These are phyloP conservation scores for Kuraishia ogatae DNA, from an alignment of 805 yeast genomes.

Conservation along the genomic window DNA sequence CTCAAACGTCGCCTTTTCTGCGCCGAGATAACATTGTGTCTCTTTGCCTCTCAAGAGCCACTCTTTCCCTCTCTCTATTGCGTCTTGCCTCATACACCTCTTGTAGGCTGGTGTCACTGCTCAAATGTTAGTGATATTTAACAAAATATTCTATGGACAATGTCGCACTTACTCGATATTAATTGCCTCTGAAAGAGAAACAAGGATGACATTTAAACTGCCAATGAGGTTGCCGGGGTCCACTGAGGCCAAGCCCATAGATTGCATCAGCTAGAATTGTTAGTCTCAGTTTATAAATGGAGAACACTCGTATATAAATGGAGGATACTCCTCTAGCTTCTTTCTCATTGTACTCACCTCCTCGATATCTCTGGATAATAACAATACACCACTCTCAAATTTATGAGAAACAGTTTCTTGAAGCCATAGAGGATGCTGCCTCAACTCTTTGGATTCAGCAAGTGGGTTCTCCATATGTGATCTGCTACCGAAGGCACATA, in stretches of 20 bases:
- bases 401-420: conserved; percentile 31
- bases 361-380: conserved; percentile 38
- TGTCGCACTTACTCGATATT: neutral
- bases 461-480: conserved; percentile 42
- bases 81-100: too few relatives aligned
- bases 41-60: too few relatives aligned
- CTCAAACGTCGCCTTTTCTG: too few relatives aligned
- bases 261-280: conserved; percentile 15
- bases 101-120: too few relatives aligned
- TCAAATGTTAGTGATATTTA: too few relatives aligned
- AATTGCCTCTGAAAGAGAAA: conserved; percentile 7
- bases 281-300: neutral
- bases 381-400: conserved; percentile 40
- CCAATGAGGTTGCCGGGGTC: conserved; percentile 23
- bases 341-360: too few relatives aligned
- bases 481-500: conserved; percentile 36
- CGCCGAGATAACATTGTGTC: too few relatives aligned
- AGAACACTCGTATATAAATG: too few relatives aligned
- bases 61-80: too few relatives aligned
- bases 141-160: too few relatives aligned
- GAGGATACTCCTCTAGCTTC: too few relatives aligned
- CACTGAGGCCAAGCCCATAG: conserved; percentile 17
- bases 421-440: conserved; percentile 41
- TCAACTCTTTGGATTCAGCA: conserved; percentile 27
- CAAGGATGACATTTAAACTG: conserved; percentile 23